These are phyloP conservation scores for Raphanus raphanistrum DNA, from an alignment of 345 rosid species.

Conservation along the genomic window DNA sequence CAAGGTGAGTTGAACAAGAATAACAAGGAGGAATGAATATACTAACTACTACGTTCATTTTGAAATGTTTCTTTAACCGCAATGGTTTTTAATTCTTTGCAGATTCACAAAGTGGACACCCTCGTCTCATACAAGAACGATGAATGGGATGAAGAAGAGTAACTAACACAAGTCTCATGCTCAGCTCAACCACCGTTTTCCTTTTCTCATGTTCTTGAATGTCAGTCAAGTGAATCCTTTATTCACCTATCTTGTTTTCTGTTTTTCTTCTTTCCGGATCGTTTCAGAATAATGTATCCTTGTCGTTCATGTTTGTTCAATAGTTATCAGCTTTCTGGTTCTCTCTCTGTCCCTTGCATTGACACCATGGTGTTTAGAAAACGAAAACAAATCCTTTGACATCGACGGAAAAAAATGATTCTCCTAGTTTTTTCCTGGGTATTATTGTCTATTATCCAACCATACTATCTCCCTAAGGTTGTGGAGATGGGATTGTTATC, in stretches of 20 bases:
- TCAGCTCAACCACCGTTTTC: not conserved
- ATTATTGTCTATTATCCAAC: not conserved
- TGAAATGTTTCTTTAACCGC: not conserved
- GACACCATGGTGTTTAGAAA: not conserved
- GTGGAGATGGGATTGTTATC: not conserved
- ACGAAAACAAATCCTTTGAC: not conserved
- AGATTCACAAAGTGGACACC: conserved; percentile 97
- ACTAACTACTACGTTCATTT: not conserved
- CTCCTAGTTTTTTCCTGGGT: not conserved
- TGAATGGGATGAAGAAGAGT: conserved; percentile 86
- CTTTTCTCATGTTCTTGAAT: not conserved
- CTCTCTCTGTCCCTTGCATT: not conserved
- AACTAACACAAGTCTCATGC: not conserved
- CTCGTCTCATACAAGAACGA: conserved; percentile 95
- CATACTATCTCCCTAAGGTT: not conserved
- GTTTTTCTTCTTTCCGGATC: not conserved
- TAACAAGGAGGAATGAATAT: not conserved
- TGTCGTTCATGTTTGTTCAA: conserved; percentile 15
- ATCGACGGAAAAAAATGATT: too few relatives aligned
- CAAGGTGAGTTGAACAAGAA: conserved; percentile 47
- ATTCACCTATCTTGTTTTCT: conserved; percentile 47
- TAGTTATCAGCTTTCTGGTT: not conserved
- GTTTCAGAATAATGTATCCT: not conserved
- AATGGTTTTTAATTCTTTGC: conserved; percentile 17
- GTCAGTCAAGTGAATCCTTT: conserved; percentile 51